Conservation (phyloP, 1,284 basidiomycete genomes). For the Trametes hirsuta region DNA sequence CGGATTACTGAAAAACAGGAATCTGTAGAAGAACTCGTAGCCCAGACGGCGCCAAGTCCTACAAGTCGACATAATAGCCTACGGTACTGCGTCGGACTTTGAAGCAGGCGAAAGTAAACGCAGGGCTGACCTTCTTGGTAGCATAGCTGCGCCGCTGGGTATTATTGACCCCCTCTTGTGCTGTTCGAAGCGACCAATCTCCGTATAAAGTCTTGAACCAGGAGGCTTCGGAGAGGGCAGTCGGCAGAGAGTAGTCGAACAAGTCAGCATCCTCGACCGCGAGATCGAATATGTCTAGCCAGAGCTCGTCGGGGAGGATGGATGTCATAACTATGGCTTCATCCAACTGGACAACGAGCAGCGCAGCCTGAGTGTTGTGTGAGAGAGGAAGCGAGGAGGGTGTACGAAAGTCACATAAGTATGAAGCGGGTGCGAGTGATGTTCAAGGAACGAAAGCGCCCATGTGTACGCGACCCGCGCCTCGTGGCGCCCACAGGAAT, state of each 20-base stretch:
- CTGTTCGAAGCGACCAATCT: constrained; percentile 60
- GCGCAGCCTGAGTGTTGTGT: background rate
- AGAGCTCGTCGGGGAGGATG: constrained; percentile 64
- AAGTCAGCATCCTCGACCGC: constrained; percentile 68
- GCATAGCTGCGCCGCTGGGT: constrained; percentile 61
- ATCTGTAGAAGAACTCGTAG: constrained; percentile 65
- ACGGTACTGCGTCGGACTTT: constrained; percentile 2
- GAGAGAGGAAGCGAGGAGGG: background rate
- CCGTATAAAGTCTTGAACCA: constrained; percentile 57
- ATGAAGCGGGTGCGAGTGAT: background rate
- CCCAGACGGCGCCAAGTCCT: constrained; percentile 47
- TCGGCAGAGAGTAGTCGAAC: constrained; percentile 58
- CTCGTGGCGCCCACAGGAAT: constrained; percentile 1
- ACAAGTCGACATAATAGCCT: constrained; percentile 69
- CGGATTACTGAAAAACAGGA: constrained; percentile 63
- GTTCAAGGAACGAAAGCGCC: constrained; percentile 7
- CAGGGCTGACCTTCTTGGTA: constrained; percentile 59
- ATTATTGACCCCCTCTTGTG: constrained; percentile 55
- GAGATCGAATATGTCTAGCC: constrained; percentile 67
- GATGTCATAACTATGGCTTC: constrained; percentile 24
- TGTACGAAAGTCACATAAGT: constrained; percentile 6
- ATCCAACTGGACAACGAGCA: background rate
- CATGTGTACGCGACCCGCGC: background rate
- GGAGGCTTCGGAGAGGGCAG: constrained; percentile 57
- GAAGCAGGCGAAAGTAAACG: background rate